Base-by-base conservation (phyloP, 83 land plant species). In the Picea abies region DNA sequence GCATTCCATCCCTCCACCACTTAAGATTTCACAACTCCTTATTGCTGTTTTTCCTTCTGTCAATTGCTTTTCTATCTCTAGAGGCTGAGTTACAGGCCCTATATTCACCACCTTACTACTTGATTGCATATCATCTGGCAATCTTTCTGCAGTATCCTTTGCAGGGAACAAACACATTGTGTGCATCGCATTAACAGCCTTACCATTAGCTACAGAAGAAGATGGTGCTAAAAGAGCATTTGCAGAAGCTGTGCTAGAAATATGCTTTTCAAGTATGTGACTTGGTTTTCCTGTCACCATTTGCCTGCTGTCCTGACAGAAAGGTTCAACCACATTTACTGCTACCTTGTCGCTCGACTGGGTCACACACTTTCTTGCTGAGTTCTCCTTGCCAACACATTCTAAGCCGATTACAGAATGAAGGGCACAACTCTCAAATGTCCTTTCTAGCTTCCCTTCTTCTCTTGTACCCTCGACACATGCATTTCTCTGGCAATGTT, bases 121-220 rank as follows among this genome's bases (percentile, higher is more conserved):
- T 70, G 75, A 39, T 70, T 15, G 47, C 17, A 70, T 70, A 41
- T 37, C 32, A 37, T 37, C n/a, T 32, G 47, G 15, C 10, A 70
- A 37, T 70, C n/a, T 70, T 70, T 70, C 75, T 39, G 49, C 20
- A 70, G 75, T 41, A 70, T 70, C 75, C 75, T 70, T 32, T 71
- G 76, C 76, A 39, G 35, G 76, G 52, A 47, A 47, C 23, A 71
- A 71, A 14, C 1, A 0, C 52, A 20, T n/a, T 29, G 52, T 71
- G 35, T 71, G 52, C 52, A 47, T 71, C 39, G 52, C 52, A 71
- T 41, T 9, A 39, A 71, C 22, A 71, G 7, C 52, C 76, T 71
- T 71, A 71, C 41, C 52, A 7, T 41, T 3, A 47, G 19, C n/a
- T 71, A 20, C 52, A 71, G n/a, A 17, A 71, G 44, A 22, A 39